These are phyloP conservation scores for Clarireedia paspali DNA, from an alignment of 2,329 filamentous ascomycete species.

Conservation along the genomic window DNA sequence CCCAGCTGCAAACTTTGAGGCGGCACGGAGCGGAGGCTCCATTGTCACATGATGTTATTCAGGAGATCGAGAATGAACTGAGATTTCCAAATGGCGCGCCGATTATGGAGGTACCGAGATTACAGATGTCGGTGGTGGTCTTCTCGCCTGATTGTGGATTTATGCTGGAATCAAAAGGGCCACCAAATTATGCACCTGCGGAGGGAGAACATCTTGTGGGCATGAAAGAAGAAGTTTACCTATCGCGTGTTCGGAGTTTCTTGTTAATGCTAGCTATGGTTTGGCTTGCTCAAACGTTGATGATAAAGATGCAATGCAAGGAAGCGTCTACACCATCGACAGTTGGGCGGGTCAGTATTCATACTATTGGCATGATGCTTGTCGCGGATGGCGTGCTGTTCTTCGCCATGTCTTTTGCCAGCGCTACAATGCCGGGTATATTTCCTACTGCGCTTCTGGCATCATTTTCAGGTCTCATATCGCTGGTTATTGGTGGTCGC, in stretches of 20 bases:
- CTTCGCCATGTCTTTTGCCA: slow-evolving; percentile 45
- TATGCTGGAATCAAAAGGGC: slow-evolving; percentile 57
- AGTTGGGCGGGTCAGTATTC: slow-evolving; percentile 57
- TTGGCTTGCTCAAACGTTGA: slow-evolving; percentile 52
- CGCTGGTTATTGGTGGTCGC: slow-evolving; percentile 48
- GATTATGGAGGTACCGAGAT: slow-evolving; percentile 41
- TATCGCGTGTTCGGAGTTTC: slow-evolving; percentile 51
- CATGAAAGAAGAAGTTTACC: slow-evolving; percentile 52
- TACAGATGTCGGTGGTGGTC: slow-evolving; percentile 55
- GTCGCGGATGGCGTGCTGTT: slow-evolving; percentile 56
- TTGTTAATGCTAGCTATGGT: slow-evolving; percentile 47
- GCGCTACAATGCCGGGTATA: slow-evolving; percentile 45
- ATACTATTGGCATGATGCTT: slow-evolving; percentile 53
- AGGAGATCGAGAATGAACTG: slow-evolving; percentile 54
- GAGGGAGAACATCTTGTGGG: slow-evolving; percentile 51
- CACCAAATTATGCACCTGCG: slow-evolving; percentile 43
- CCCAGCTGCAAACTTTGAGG: slow-evolving; percentile 55
- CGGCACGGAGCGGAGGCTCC: not conserved
- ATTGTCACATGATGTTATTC: slow-evolving; percentile 32
- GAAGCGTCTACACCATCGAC: slow-evolving; percentile 62
- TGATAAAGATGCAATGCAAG: slow-evolving; percentile 57
- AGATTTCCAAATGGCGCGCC: slow-evolving; percentile 54
- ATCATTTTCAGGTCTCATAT: slow-evolving; percentile 45
- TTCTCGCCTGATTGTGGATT: slow-evolving; percentile 64
- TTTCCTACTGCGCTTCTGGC: slow-evolving; percentile 50